phyloP scores from a whole-genome alignment of 768 basidiomycete species.

The Mycena latifolia region DNA sequence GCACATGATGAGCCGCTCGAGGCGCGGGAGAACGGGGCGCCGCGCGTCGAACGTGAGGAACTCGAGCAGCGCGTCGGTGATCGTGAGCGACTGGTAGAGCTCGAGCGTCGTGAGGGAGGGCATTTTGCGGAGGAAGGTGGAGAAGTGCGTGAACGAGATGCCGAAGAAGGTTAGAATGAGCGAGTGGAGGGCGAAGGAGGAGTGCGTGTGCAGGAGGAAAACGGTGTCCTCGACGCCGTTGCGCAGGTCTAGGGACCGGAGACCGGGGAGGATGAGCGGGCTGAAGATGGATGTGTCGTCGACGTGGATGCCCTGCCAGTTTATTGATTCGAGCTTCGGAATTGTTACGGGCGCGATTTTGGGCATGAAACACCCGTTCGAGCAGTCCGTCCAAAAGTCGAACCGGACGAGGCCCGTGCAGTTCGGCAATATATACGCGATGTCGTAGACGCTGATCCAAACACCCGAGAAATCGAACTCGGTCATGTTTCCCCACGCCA shows the following conservation, averaged over 20 bases:
- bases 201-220: background rate
- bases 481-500: no score
- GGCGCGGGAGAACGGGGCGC: background rate
- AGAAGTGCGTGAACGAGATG: background rate
- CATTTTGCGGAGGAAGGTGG: conserved; percentile 7
- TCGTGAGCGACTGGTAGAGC: background rate
- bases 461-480: no score
- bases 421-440: background rate
- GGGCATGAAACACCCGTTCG: conserved; percentile 3
- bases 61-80: conserved; percentile 7
- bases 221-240: background rate
- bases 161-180: background rate
- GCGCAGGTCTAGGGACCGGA: background rate
- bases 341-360: background rate
- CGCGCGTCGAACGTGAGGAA: conserved; percentile 7
- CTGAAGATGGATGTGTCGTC: conserved; percentile 3
- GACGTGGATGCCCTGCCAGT: background rate
- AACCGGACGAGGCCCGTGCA: background rate
- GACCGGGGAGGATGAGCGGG: conserved; percentile 11
- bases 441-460: no score
- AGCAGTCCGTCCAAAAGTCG: background rate
- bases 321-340: background rate
- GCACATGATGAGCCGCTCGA: background rate
- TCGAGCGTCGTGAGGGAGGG: conserved; percentile 5
- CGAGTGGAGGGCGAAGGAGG: background rate